These are phyloP conservation scores for Ruellia speciosa DNA, from an alignment of 305 asterid species.

Conservation along the genomic window DNA sequence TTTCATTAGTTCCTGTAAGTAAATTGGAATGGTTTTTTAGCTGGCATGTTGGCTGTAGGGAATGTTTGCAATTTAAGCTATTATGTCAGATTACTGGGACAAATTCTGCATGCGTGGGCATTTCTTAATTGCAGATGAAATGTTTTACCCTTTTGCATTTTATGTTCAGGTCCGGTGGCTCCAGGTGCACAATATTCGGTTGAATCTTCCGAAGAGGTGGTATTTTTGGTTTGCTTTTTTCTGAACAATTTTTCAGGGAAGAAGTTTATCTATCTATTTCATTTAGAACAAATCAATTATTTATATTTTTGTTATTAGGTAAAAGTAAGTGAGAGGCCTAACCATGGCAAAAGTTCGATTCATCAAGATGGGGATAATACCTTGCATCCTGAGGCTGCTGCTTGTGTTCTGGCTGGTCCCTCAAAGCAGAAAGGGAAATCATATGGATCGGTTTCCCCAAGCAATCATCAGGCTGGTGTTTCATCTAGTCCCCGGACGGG, in stretches of 20 bases:
- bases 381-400: slow-evolving; percentile 22
- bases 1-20: background rate
- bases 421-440: slow-evolving; percentile 27
- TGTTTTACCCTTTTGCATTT: slow-evolving; percentile 6
- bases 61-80: slow-evolving; percentile 11
- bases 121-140: slow-evolving; percentile 8
- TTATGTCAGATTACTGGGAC: slow-evolving; percentile 1
- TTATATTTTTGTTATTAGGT: slow-evolving; percentile 32
- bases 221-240: background rate
- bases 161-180: slow-evolving; percentile 37
- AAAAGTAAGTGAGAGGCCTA: slow-evolving; percentile 29
- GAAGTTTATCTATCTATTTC: background rate
- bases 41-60: background rate
- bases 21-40: background rate
- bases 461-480: slow-evolving; percentile 26
- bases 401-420: slow-evolving; percentile 23
- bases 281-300: slow-evolving; percentile 11
- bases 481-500: slow-evolving; percentile 35
- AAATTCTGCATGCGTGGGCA: slow-evolving; percentile 2
- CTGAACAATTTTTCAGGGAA: background rate
- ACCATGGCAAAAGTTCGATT: slow-evolving; percentile 25
- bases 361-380: slow-evolving; percentile 26
- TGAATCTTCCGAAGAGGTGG: slow-evolving; percentile 54
- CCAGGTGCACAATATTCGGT: slow-evolving; percentile 28
- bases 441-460: slow-evolving; percentile 25